Evolutionary conservation across 768 basidiomycete genomes (phyloP).

Genomic region (Dentipellis fragilis): DNA sequence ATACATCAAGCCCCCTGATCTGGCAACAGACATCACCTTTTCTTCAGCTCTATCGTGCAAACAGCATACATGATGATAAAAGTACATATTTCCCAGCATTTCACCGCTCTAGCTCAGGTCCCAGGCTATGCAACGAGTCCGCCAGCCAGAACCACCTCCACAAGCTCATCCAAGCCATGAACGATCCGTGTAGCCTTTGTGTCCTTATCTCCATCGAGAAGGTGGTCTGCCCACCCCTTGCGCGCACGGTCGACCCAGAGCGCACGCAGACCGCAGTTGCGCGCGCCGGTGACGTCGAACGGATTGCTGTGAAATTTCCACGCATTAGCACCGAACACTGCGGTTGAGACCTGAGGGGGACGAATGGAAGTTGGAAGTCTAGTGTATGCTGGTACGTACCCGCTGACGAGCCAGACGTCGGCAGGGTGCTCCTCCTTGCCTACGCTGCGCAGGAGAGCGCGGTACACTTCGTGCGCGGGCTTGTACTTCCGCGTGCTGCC

Average conservation of each 20-base stretch:
- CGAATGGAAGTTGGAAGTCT: background rate
- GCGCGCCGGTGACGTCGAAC: constrained; percentile 22
- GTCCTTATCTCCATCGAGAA: background rate
- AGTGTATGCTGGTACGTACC: no score
- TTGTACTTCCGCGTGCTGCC: constrained; percentile 18
- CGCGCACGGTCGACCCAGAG: constrained; percentile 21
- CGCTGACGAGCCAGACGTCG: constrained; percentile 22
- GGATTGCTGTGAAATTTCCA: constrained; percentile 17
- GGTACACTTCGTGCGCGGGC: constrained; percentile 17
- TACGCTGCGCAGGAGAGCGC: constrained; percentile 11
- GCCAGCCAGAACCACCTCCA: background rate
- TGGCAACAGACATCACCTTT: no score
- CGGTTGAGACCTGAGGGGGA: background rate
- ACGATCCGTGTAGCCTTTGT: constrained; percentile 13
- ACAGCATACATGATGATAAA: background rate
- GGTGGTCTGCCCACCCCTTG: constrained; percentile 18
- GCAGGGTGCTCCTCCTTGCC: constrained; percentile 9
- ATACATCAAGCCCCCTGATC: no score
- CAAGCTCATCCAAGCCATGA: constrained; percentile 9
- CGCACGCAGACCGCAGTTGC: constrained; percentile 16
- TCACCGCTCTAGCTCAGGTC: no score
- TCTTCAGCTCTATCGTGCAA: background rate
- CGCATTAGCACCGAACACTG: background rate
- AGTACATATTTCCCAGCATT: no score
- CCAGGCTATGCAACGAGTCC: background rate